Percentiles rank a stretch among this genome's conserved stretches.
These are phyloP conservation scores for Phlebopus sp. DNA, from an alignment of 1,284 basidiomycete species.

Conservation along the genomic window DNA sequence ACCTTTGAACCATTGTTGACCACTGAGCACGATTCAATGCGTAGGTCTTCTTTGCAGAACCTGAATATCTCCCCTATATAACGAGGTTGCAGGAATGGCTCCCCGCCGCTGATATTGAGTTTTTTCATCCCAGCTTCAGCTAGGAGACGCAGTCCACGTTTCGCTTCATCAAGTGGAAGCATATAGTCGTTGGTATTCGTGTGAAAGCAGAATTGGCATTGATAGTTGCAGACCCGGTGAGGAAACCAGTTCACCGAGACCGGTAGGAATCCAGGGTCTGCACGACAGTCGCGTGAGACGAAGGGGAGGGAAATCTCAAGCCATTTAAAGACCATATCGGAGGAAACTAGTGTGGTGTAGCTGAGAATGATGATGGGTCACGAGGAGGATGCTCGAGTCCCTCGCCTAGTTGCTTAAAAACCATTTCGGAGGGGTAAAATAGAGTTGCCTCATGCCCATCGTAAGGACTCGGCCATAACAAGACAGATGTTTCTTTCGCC, in stretches of 20 bases:
- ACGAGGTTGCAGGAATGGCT: slow-evolving; percentile 38
- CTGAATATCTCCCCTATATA: slow-evolving; percentile 41
- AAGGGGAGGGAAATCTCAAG: slow-evolving; percentile 19
- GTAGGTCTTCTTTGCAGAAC: slow-evolving; percentile 40
- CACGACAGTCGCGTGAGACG: background rate
- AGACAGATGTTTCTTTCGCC: too few species aligned
- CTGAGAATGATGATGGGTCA: too few species aligned
- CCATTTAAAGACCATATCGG: slow-evolving; percentile 22
- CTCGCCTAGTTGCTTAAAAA: too few species aligned
- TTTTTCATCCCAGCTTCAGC: slow-evolving; percentile 39
- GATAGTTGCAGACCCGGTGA: slow-evolving; percentile 32
- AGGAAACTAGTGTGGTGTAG: background rate
- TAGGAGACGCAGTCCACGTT: slow-evolving; percentile 36
- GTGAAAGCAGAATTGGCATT: slow-evolving; percentile 41
- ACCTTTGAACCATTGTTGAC: slow-evolving; percentile 43
- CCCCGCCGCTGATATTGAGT: slow-evolving; percentile 43
- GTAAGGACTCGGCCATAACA: too few species aligned
- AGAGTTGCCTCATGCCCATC: too few species aligned
- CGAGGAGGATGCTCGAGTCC: too few species aligned
- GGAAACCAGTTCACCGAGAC: slow-evolving; percentile 29
- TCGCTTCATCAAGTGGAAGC: slow-evolving; percentile 36
- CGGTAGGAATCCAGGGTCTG: slow-evolving; percentile 10
- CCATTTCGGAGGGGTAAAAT: too few species aligned
- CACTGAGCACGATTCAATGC: slow-evolving; percentile 38
- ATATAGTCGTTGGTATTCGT: slow-evolving; percentile 36